phyloP scores from a whole-genome alignment of 805 yeast species.

The Wickerhamia fluorescens region DNA sequence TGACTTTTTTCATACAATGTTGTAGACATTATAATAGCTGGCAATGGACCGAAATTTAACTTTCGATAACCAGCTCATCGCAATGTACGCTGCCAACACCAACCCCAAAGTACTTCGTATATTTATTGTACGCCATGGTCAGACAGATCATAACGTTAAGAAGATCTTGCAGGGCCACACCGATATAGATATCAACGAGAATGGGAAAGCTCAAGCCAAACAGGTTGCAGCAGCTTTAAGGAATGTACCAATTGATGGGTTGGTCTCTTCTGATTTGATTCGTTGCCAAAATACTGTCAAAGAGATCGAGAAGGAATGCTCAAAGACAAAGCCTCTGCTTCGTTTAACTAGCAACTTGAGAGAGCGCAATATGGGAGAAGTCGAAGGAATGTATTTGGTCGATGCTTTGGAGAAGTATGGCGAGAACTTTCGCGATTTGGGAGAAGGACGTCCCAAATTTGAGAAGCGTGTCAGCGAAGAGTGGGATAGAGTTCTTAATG shows the following conservation, averaged over 20 bases:
- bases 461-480: conserved; percentile 41
- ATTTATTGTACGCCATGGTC: conserved; percentile 77
- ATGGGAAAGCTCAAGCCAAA: conserved; percentile 56
- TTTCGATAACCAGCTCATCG: too few relatives aligned
- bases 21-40: too few relatives aligned
- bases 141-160: conserved; percentile 63
- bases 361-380: conserved; percentile 70
- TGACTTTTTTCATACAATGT: too few relatives aligned
- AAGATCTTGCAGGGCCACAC: conserved; percentile 76
- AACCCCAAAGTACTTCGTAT: conserved; percentile 38
- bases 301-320: conserved; percentile 31
- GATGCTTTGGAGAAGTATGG: conserved; percentile 65
- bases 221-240: conserved; percentile 42
- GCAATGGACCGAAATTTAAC: too few relatives aligned
- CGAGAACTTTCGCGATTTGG: conserved; percentile 51
- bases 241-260: conserved; percentile 35
- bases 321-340: conserved; percentile 14
- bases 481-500: conserved; percentile 37
- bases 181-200: conserved; percentile 55
- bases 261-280: conserved; percentile 45
- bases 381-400: conserved; percentile 63
- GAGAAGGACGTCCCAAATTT: conserved; percentile 49
- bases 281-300: conserved; percentile 58
- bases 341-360: conserved; percentile 42
- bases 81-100: conserved; percentile 24